These are phyloP conservation scores for Cordyceps fumosorosea DNA, from an alignment of 2,329 filamentous ascomycete genomes.

Conservation along the genomic window DNA sequence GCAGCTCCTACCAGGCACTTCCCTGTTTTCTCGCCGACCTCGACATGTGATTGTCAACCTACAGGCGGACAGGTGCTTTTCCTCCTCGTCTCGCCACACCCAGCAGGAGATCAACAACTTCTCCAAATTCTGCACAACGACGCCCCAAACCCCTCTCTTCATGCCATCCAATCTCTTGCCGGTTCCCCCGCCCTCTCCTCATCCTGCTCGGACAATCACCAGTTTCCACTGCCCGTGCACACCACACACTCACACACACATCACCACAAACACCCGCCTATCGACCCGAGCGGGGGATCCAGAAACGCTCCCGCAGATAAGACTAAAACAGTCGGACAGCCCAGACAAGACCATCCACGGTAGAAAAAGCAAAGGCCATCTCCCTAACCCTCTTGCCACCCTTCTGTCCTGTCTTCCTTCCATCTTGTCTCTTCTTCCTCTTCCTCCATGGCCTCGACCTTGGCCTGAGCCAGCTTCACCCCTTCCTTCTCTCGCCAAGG, in stretches of 20 bases:
- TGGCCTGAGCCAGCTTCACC: neutral
- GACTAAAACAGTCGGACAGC: neutral
- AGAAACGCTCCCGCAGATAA: conserved; percentile 3
- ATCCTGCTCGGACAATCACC: no score
- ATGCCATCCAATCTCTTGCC: neutral
- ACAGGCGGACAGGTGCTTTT: neutral
- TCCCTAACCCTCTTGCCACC: neutral
- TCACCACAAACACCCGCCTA: neutral
- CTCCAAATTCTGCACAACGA: neutral
- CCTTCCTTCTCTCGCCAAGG: neutral
- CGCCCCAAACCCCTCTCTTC: neutral
- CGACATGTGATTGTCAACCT: neutral
- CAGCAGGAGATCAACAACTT: neutral
- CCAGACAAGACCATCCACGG: neutral
- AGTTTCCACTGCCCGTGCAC: neutral
- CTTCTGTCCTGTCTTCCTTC: neutral
- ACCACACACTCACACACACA: neutral
- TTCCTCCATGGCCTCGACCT: neutral
- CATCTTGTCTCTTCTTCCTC: neutral
- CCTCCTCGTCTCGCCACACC: neutral
- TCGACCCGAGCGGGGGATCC: neutral
- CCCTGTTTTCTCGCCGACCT: neutral
- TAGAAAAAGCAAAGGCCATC: neutral
- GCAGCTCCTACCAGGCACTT: neutral
- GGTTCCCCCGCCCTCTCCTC: neutral